Base-by-base conservation (phyloP, 2,329 filamentous ascomycete genomes). In the Stagonosporopsis rhizophila region DNA sequence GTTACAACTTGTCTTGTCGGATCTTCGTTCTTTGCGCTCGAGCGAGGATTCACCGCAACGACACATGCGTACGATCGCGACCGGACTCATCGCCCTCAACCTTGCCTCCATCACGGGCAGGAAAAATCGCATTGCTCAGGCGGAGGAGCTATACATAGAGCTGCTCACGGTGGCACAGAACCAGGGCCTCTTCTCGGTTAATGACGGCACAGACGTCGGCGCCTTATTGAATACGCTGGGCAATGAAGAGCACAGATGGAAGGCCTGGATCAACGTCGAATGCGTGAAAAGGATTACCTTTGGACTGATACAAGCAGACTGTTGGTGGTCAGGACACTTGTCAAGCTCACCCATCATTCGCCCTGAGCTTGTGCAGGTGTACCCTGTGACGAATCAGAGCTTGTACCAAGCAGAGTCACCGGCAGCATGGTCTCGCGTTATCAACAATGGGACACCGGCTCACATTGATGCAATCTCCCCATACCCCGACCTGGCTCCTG, bases 261-360 rank as follows among this genome's bases (percentile, higher is more conserved):
- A 80, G 61, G 78, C 80, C 2, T 84, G 82, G 82, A 77, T 78
- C 58, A 79, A 80, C 44, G 75, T 83, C 7, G 82, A 84, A 66
- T 82, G 80, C 42, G 75, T 75, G 0, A 83, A 83, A 64, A 75
- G 81, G 28, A 72, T 80, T n/a, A 80, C 81, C n/a, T 73, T 79
- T 15, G 79, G 79, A 5, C 69, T 82, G 17, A 64, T 82, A 17
- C 73, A 80, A 27, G 64, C 78, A 28, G 80, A 82, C 57, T 80
- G 79, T 8, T 82, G 79, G 78, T 81, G 78, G 62, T 79, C 80
- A 7, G 78, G 78, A 1, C 79, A 81, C 45, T 69, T 82, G 15
- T 81, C 78, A 5, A 77, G 75, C n/a, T 75, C 78, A 14, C 79
- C 80, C 4, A 79, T 81, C 45, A 74, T 80, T 35, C 71, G 77